Evolutionary conservation across 192 early-diverging fungal genomes (phyloP).

Genomic region (Backusella mclennaniae): DNA sequence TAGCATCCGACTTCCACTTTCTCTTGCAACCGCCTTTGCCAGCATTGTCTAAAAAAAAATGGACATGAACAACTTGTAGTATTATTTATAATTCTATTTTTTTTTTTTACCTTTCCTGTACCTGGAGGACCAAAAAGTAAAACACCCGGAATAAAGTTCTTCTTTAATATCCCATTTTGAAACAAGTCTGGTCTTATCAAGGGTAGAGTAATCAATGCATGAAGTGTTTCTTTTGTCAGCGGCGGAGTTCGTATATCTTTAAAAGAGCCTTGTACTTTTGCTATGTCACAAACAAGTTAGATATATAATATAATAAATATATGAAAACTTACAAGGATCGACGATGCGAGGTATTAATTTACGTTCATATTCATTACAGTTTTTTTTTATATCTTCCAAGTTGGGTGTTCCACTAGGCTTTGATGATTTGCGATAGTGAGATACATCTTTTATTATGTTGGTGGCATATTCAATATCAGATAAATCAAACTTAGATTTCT

Average conservation of each 20-base stretch:
- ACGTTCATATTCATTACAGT: constrained; percentile 70
- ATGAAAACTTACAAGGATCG: constrained; percentile 57
- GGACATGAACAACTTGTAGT: neutral
- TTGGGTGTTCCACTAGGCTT: constrained; percentile 2
- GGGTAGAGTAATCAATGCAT: constrained; percentile 81
- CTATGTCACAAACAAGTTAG: constrained; percentile 25
- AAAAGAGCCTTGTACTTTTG: constrained; percentile 58
- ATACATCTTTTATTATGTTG: constrained; percentile 28
- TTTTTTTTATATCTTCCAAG: constrained; percentile 28
- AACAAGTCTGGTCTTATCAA: constrained; percentile 77
- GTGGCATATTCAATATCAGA: constrained; percentile 24
- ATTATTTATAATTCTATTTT: neutral
- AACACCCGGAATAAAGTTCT: constrained; percentile 71
- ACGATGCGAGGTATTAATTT: constrained; percentile 78
- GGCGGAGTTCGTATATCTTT: constrained; percentile 72
- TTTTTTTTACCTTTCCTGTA: constrained; percentile 61
- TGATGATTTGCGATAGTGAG: constrained; percentile 4
- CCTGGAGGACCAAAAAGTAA: constrained; percentile 87
- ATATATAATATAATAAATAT: neutral
- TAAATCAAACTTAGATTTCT: constrained; percentile 12
- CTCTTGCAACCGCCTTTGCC: constrained; percentile 83
- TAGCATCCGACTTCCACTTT: constrained; percentile 74
- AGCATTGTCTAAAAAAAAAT: constrained; percentile 57
- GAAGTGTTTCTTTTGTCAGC: constrained; percentile 81
- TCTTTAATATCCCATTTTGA: constrained; percentile 63